These are phyloP conservation scores for Xenoacremonium recifei DNA, from an alignment of 2,329 filamentous ascomycete genomes.

Conservation along the genomic window DNA sequence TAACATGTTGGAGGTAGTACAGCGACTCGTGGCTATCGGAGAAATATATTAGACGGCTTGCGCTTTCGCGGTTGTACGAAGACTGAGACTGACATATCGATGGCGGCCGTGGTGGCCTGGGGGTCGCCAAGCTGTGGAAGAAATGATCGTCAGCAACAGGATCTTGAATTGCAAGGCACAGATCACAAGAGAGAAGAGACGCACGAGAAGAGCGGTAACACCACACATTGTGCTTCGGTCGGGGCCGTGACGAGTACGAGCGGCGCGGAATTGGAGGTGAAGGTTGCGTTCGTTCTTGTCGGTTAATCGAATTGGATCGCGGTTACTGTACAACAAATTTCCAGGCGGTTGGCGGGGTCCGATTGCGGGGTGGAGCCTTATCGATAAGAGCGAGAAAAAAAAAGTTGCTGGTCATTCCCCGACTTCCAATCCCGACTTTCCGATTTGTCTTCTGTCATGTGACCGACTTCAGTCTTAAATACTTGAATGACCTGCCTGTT, in stretches of 20 bases:
- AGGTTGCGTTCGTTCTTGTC: slow-evolving; percentile 1
- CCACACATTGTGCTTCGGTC: slow-evolving; percentile 14
- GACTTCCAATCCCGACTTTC: no score
- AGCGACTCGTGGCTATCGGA: slow-evolving; percentile 57
- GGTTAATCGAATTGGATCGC: not conserved
- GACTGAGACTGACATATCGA: slow-evolving; percentile 46
- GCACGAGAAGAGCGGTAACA: slow-evolving; percentile 19
- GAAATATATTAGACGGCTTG: not conserved
- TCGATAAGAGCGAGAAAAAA: not conserved
- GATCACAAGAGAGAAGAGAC: slow-evolving; percentile 6
- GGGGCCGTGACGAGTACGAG: not conserved
- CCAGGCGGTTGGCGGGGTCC: not conserved
- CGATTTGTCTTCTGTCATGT: no score
- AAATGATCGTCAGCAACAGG: not conserved
- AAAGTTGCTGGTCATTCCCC: not conserved
- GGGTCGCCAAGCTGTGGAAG: slow-evolving; percentile 30
- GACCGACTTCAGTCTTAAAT: no score
- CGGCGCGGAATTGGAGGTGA: not conserved
- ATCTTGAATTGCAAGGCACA: not conserved
- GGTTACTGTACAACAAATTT: slow-evolving; percentile 1
- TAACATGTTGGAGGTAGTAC: slow-evolving; percentile 63
- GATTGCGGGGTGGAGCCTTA: not conserved
- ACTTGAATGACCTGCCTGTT: no score
- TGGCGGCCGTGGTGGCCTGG: slow-evolving; percentile 47
- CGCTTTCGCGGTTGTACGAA: not conserved